Percentiles rank a stretch among this genome's conserved stretches.
Evolutionary conservation across 2,329 filamentous ascomycete genomes (phyloP).

Genomic region (Lasiodiplodia gonubiensis): DNA sequence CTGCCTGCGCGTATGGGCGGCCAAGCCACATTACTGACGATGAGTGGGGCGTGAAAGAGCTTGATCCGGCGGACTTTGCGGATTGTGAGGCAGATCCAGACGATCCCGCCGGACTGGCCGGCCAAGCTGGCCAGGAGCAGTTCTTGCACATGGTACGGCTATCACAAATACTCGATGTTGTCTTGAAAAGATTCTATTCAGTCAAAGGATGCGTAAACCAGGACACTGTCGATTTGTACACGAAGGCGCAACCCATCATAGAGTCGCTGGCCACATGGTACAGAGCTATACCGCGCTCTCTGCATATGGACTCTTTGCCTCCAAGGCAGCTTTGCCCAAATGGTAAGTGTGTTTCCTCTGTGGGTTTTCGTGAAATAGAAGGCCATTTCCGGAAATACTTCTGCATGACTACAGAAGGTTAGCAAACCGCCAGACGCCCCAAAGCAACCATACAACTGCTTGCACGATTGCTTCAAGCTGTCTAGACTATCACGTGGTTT

Average conservation of each 20-base stretch:
- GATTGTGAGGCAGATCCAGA: conserved; percentile 22
- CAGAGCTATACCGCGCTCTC: conserved; percentile 3
- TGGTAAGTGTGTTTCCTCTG: conserved; percentile 13
- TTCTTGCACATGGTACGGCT: conserved; percentile 23
- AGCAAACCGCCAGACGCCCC: background rate
- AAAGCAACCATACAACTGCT: background rate
- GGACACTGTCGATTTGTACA: conserved; percentile 18
- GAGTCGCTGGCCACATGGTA: conserved; percentile 15
- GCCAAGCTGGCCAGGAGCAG: conserved; percentile 9
- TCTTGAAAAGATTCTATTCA: conserved; percentile 19
- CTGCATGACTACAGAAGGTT: conserved; percentile 1
- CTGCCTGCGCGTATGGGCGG: conserved; percentile 62
- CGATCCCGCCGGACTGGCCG: conserved; percentile 5
- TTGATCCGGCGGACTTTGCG: conserved; percentile 7
- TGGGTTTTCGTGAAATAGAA: background rate
- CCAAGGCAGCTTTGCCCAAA: conserved; percentile 19
- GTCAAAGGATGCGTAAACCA: conserved; percentile 19
- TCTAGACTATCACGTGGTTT: background rate
- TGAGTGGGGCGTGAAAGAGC: conserved; percentile 46
- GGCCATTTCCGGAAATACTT: background rate
- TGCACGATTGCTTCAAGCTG: background rate
- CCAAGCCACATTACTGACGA: conserved; percentile 61
- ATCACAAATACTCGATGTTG: conserved; percentile 16
- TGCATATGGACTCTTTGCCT: conserved; percentile 13
- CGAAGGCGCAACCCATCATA: conserved; percentile 19